phyloP scores from a whole-genome alignment of 106 monocot species.

The Posidonia australis region DNA sequence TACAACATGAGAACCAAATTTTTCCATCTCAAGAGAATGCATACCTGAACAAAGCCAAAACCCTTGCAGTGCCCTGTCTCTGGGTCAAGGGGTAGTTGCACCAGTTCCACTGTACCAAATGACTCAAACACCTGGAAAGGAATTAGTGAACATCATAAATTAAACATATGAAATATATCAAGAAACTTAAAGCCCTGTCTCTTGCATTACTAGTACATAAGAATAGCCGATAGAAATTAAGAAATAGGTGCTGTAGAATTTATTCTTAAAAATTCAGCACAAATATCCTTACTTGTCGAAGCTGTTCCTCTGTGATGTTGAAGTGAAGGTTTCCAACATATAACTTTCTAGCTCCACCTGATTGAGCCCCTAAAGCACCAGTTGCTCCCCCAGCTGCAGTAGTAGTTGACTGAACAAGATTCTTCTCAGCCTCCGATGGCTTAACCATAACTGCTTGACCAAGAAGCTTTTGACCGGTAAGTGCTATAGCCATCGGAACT shows the following conservation, averaged over 20 bases:
- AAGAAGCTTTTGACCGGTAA: constrained; percentile 70
- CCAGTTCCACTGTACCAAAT: constrained; percentile 63
- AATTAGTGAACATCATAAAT: background rate
- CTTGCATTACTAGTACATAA: background rate
- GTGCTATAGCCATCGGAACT: constrained; percentile 96
- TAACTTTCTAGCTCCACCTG: constrained; percentile 70
- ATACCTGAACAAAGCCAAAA: constrained; percentile 65
- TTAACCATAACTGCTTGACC: constrained; percentile 95
- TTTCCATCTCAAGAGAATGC: background rate
- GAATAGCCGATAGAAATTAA: background rate
- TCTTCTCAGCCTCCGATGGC: constrained; percentile 96
- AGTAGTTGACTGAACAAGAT: constrained; percentile 66
- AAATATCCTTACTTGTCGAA: constrained; percentile 48
- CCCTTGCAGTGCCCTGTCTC: constrained; percentile 63
- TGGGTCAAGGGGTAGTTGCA: constrained; percentile 59
- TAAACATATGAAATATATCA: background rate
- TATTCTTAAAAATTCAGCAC: background rate
- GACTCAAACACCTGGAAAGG: constrained; percentile 58
- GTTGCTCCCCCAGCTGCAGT: constrained; percentile 30
- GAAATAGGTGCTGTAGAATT: background rate
- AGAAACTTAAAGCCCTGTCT: background rate
- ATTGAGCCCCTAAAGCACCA: constrained; percentile 38
- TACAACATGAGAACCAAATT: background rate
- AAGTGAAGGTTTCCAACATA: constrained; percentile 93
- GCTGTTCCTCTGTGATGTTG: constrained; percentile 84